These are phyloP conservation scores for Eucalyptus sideroxylon DNA, from an alignment of 345 rosid species.

Conservation along the genomic window DNA sequence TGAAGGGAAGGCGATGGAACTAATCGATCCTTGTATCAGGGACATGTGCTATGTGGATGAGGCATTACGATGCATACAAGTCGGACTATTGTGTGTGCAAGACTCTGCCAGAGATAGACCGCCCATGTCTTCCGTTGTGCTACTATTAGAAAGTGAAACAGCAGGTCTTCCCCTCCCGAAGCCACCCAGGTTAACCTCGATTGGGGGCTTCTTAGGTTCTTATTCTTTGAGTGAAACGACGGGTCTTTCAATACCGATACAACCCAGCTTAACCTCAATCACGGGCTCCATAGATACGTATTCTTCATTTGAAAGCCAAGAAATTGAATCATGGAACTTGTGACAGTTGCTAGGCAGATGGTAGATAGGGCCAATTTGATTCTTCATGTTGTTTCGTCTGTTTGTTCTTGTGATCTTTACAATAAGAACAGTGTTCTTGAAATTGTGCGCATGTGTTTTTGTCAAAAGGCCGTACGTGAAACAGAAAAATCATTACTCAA, in stretches of 20 bases:
- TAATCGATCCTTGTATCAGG: conserved; percentile 41
- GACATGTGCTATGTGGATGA: conserved; percentile 21
- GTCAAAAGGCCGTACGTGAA: not conserved
- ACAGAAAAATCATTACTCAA: not conserved
- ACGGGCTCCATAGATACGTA: not conserved
- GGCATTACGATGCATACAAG: conserved; percentile 59
- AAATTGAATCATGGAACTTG: not conserved
- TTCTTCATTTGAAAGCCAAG: not conserved
- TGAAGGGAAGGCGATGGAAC: conserved; percentile 44
- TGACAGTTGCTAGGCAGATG: not conserved
- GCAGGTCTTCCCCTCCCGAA: conserved; percentile 36
- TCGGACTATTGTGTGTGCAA: conserved; percentile 81
- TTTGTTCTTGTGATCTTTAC: not conserved
- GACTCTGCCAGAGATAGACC: conserved; percentile 62
- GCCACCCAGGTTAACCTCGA: conserved; percentile 45
- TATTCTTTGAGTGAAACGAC: not conserved
- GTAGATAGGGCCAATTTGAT: not conserved
- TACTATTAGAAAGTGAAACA: conserved; percentile 62
- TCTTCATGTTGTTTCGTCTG: not conserved
- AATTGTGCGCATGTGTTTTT: not conserved
- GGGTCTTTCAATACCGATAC: not conserved
- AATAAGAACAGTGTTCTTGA: not conserved
- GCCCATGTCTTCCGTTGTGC: conserved; percentile 49
- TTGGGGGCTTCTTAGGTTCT: conserved; percentile 24
- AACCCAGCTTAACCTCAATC: not conserved